Evolutionary conservation across 2,329 filamentous ascomycete genomes (phyloP).

Genomic region (Bipolaris victoriae): DNA sequence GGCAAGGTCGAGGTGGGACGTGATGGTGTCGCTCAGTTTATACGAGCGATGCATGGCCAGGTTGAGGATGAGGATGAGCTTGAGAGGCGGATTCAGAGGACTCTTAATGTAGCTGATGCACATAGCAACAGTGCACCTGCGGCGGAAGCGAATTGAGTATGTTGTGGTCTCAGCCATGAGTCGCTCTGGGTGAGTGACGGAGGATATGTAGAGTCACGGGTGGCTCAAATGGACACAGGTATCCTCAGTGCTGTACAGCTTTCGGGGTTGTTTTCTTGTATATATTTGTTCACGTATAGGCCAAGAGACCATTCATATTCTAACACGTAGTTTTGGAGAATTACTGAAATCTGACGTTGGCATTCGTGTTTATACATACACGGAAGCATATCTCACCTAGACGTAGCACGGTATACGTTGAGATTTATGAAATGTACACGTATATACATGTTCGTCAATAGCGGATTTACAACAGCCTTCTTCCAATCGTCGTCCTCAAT

Average conservation of each 20-base stretch:
- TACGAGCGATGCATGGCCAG: conserved; percentile 49
- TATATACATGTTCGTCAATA: background rate
- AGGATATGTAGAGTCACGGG: background rate
- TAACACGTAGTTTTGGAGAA: too few species aligned
- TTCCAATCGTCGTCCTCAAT: background rate
- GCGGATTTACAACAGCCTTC: background rate
- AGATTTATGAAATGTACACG: background rate
- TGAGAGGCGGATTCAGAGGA: conserved; percentile 42
- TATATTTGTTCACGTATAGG: too few species aligned
- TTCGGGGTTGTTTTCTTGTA: background rate
- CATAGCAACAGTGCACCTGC: conserved; percentile 10
- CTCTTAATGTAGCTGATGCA: conserved; percentile 37
- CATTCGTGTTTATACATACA: too few species aligned
- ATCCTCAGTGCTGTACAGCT: background rate
- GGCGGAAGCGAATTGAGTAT: background rate
- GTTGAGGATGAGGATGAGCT: conserved; percentile 46
- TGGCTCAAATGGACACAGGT: background rate
- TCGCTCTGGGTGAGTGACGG: background rate
- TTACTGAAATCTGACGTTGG: too few species aligned
- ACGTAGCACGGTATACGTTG: too few species aligned
- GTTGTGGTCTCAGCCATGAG: background rate
- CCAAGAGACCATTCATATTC: too few species aligned
- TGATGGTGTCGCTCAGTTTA: conserved; percentile 74
- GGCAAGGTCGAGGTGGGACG: conserved; percentile 84
- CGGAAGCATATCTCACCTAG: too few species aligned